phyloP scores from a whole-genome alignment of 108 stramenopile genomes.

The Mediolabrus comicus region DNA sequence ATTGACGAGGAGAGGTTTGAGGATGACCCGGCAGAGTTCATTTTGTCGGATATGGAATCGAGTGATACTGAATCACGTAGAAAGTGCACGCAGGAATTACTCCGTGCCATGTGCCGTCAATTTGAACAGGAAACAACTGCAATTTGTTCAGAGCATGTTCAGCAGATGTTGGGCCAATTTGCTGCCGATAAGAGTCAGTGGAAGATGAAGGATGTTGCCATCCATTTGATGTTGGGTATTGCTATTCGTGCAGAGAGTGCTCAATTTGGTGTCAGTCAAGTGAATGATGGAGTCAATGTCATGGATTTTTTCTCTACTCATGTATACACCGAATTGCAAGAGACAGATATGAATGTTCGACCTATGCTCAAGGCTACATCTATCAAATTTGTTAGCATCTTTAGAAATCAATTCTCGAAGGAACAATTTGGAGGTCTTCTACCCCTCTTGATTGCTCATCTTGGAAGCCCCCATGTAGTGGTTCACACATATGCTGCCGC shows the following conservation, averaged over 20 bases:
- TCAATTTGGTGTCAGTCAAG: slow-evolving; percentile 79
- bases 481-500: slow-evolving; percentile 96
- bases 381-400: slow-evolving; percentile 94
- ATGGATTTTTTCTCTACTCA: slow-evolving; percentile 87
- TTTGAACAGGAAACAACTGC: slow-evolving; percentile 84
- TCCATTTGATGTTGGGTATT: slow-evolving; percentile 94
- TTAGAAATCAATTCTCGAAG: slow-evolving; percentile 90
- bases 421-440: slow-evolving; percentile 68
- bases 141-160: slow-evolving; percentile 84
- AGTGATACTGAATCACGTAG: slow-evolving; percentile 93
- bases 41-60: slow-evolving; percentile 95
- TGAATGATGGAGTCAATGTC: slow-evolving; percentile 83
- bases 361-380: slow-evolving; percentile 93
- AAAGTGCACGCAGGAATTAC: slow-evolving; percentile 88
- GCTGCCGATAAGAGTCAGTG: slow-evolving; percentile 63
- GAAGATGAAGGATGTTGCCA: slow-evolving; percentile 94
- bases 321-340: slow-evolving; percentile 88
- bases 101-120: slow-evolving; percentile 92
- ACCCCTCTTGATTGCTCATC: slow-evolving; percentile 71
- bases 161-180: slow-evolving; percentile 81
- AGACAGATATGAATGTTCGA: slow-evolving; percentile 63
- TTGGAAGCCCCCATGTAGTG: slow-evolving; percentile 75
- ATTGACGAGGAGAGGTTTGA: slow-evolving; percentile 92
- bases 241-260: slow-evolving; percentile 81
- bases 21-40: slow-evolving; percentile 95